Conservation (phyloP, 2,329 filamentous ascomycete species). For the Xylogone sp. region DNA sequence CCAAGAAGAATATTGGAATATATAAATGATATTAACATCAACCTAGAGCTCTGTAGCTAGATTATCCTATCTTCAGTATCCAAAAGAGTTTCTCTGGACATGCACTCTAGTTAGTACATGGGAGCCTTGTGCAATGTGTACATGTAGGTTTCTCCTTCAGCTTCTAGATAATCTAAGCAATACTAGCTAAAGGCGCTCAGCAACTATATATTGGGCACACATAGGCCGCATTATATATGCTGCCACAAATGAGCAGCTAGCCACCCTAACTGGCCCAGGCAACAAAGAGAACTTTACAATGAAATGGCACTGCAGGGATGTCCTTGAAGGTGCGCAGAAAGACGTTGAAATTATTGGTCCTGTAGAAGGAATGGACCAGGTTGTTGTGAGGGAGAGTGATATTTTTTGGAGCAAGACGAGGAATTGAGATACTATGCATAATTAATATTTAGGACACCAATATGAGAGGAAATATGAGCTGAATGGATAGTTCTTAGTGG, state of each 20-base stretch:
- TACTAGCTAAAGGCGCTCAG: slow-evolving; percentile 14
- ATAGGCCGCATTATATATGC: slow-evolving; percentile 49
- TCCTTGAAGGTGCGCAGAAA: slow-evolving; percentile 45
- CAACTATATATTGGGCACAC: slow-evolving; percentile 47
- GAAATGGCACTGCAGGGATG: slow-evolving; percentile 42
- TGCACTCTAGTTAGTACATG: slow-evolving; percentile 50
- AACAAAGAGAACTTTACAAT: slow-evolving; percentile 51
- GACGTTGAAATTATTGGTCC: slow-evolving; percentile 46
- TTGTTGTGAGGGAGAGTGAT: slow-evolving; percentile 40
- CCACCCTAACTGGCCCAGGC: slow-evolving; percentile 39
- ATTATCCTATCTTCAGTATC: slow-evolving; percentile 44
- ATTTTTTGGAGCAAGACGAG: slow-evolving; percentile 39
- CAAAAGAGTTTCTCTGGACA: slow-evolving; percentile 41
- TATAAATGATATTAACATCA: background rate
- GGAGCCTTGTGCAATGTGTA: slow-evolving; percentile 54
- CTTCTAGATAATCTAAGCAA: background rate
- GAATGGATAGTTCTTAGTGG: too few relatives aligned
- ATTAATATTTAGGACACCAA: too few relatives aligned
- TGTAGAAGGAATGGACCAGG: slow-evolving; percentile 38
- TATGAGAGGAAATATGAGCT: too few relatives aligned
- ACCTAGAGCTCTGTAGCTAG: slow-evolving; percentile 37
- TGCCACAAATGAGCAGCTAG: slow-evolving; percentile 43
- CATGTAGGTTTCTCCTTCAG: slow-evolving; percentile 23
- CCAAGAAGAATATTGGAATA: slow-evolving; percentile 7
- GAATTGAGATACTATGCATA: too few relatives aligned